phyloP scores from a whole-genome alignment of 176 grass and related monocot species.

The Ampelocalamus luodianensis region DNA sequence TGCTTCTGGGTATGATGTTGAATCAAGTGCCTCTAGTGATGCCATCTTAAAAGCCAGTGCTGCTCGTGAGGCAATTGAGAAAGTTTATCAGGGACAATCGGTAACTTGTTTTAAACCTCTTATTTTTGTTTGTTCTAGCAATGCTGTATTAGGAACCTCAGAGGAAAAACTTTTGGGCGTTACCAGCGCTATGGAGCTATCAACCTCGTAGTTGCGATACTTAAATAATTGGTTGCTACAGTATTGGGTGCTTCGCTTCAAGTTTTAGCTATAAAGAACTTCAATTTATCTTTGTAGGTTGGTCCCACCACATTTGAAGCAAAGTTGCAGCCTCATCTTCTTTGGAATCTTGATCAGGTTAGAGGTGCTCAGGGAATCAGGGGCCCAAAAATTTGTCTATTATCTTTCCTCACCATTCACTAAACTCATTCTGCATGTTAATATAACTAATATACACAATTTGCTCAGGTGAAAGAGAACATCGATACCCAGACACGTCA shows the following conservation, averaged over 20 bases:
- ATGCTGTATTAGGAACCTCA: background rate
- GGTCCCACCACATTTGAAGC: conserved; percentile 73
- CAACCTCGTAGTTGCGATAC: background rate
- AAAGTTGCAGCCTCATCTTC: conserved; percentile 89
- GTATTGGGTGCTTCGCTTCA: background rate
- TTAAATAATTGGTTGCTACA: conserved; percentile 4
- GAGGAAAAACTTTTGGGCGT: background rate
- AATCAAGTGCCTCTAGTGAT: conserved; percentile 94
- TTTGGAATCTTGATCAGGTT: conserved; percentile 91
- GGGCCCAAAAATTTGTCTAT: background rate
- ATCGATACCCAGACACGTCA: conserved; percentile 76
- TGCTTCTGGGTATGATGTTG: conserved; percentile 88
- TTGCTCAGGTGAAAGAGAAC: conserved; percentile 82
- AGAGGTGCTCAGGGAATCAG: background rate
- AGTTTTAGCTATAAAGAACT: background rate
- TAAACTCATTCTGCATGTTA: conserved; percentile 6
- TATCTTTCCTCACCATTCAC: background rate
- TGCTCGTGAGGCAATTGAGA: conserved; percentile 91
- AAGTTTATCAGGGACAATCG: conserved; percentile 75
- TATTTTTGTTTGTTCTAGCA: conserved; percentile 31
- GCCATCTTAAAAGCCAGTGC: conserved; percentile 87
- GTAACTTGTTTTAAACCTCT: conserved; percentile 48
- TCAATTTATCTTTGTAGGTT: conserved; percentile 53
- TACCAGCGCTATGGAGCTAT: background rate
- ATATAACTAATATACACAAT: conserved; percentile 29